Conservation (phyloP, 192 early-diverging fungal species). For the Gamsiella multidivaricata region DNA sequence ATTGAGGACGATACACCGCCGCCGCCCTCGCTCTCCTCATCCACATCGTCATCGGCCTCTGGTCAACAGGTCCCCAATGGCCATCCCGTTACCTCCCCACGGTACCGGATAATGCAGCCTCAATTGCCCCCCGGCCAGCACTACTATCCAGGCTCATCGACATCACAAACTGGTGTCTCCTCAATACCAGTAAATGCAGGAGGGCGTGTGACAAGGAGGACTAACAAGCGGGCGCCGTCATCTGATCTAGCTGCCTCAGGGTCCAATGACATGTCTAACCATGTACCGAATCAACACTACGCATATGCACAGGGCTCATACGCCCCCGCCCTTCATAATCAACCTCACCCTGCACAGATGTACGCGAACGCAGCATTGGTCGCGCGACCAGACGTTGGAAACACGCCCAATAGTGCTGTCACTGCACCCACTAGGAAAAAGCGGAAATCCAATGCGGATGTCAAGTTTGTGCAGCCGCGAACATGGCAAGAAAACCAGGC, state of each 20-base stretch:
- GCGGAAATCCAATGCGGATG: conserved; percentile 22
- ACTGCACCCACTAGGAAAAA: conserved; percentile 32
- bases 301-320: conserved; percentile 10
- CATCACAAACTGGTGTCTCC: background rate
- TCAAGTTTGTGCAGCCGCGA: conserved; percentile 17
- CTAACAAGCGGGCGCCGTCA: conserved; percentile 39
- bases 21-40: conserved; percentile 34
- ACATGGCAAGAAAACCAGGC: conserved; percentile 20
- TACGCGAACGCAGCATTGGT: background rate
- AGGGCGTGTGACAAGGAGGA: conserved; percentile 35
- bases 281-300: conserved; percentile 4
- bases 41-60: conserved; percentile 33
- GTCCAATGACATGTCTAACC: conserved; percentile 8
- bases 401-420: conserved; percentile 4
- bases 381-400: background rate
- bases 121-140: conserved; percentile 5
- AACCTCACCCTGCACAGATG: conserved; percentile 7
- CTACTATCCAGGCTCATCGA: conserved; percentile 1
- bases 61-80: conserved; percentile 23
- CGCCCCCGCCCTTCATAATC: background rate
- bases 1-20: conserved; percentile 55
- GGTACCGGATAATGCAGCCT: conserved; percentile 20
- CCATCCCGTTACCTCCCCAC: conserved; percentile 9
- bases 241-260: conserved; percentile 16
- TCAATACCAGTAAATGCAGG: conserved; percentile 17